Evolutionary conservation across 2,329 filamentous ascomycete species (phyloP).

Genomic region (Rhinocladiella similis): DNA sequence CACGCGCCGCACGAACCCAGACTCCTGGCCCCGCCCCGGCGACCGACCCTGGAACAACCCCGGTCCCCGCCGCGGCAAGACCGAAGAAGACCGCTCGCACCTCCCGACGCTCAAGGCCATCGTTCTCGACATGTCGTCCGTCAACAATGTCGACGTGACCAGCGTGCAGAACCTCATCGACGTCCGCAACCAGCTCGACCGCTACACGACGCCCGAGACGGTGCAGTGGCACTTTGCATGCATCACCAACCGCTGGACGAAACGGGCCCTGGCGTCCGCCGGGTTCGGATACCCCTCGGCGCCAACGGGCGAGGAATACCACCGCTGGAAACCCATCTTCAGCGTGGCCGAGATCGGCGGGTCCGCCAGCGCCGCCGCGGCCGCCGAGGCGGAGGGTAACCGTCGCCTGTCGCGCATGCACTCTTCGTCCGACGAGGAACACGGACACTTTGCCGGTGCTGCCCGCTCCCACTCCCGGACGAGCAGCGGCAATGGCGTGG

Average conservation of each 20-base stretch:
- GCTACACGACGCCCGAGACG: constrained; percentile 73
- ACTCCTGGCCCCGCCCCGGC: constrained; percentile 63
- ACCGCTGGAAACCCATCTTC: constrained; percentile 92
- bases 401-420: constrained; percentile 27
- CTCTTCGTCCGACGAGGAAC: constrained; percentile 31
- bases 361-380: constrained; percentile 65
- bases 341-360: constrained; percentile 85
- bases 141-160: constrained; percentile 92
- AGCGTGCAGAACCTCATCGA: constrained; percentile 92
- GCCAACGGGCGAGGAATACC: constrained; percentile 51
- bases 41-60: constrained; percentile 97
- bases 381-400: constrained; percentile 65
- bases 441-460: constrained; percentile 15
- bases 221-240: constrained; percentile 97
- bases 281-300: constrained; percentile 80
- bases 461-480: constrained; percentile 29
- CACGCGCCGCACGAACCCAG: constrained; percentile 74
- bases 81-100: constrained; percentile 47
- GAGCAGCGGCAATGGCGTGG: constrained; percentile 11
- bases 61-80: constrained; percentile 64
- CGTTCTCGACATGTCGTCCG: constrained; percentile 88
- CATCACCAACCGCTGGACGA: constrained; percentile 92
- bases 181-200: constrained; percentile 88
- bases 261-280: constrained; percentile 80
- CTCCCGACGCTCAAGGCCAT: constrained; percentile 79